phyloP scores from a whole-genome alignment of 2,329 filamentous ascomycete genomes.

The Epichloe amarillans region DNA sequence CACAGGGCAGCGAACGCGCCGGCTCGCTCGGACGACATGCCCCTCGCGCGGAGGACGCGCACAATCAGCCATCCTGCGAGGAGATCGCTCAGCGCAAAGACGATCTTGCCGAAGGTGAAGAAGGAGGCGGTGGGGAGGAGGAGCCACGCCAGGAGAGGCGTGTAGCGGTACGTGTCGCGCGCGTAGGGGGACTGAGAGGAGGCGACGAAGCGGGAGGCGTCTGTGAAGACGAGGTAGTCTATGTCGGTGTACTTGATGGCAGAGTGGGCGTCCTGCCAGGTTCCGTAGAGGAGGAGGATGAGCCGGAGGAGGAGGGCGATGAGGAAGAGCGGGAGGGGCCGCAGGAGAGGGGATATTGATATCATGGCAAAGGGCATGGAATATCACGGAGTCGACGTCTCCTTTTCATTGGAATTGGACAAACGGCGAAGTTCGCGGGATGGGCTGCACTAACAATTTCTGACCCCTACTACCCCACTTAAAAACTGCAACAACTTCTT shows the following conservation, averaged over 20 bases:
- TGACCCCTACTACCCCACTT: too few relatives aligned
- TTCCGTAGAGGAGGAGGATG: conserved; percentile 69
- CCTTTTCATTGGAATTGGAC: too few relatives aligned
- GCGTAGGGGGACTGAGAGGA: conserved; percentile 64
- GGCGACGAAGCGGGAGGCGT: conserved; percentile 68
- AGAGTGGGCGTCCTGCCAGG: conserved; percentile 84
- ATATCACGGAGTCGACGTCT: too few relatives aligned
- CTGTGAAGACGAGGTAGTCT: conserved; percentile 96
- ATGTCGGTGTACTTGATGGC: conserved; percentile 97
- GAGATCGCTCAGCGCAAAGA: conserved; percentile 77
- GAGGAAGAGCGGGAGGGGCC: conserved; percentile 36
- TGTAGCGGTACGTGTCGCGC: conserved; percentile 93
- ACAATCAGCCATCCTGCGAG: conserved; percentile 69
- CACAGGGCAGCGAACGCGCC: conserved; percentile 74
- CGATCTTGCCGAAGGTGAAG: conserved; percentile 75
- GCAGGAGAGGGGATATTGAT: conserved; percentile 15
- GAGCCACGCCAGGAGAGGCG: conserved; percentile 83
- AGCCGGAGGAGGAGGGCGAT: conserved; percentile 53
- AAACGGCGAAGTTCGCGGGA: not conserved
- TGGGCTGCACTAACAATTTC: not conserved
- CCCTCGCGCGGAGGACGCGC: conserved; percentile 22
- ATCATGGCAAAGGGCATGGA: not conserved
- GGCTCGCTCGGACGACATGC: conserved; percentile 40
- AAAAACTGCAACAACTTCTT: not conserved
- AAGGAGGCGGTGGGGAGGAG: conserved; percentile 67